Conservation (phyloP, 441 rosid species). For the Viola pubescens region DNA sequence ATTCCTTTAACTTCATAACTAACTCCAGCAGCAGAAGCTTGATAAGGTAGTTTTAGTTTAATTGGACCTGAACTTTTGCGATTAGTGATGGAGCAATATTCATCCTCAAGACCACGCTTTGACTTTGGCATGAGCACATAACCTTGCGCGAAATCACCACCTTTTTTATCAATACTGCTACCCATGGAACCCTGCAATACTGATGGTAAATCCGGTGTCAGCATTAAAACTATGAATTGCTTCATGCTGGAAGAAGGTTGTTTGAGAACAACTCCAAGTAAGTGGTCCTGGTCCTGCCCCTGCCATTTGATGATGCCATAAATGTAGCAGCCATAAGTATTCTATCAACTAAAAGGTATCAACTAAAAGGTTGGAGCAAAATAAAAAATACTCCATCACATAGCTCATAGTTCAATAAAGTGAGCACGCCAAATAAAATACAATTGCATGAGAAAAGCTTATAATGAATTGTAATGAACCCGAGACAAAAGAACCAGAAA, state of each 20-base stretch:
- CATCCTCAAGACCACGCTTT: conserved; percentile 60
- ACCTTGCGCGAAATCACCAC: conserved; percentile 46
- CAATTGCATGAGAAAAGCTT: too few relatives aligned
- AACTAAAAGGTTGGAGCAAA: too few relatives aligned
- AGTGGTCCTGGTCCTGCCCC: conserved; percentile 69
- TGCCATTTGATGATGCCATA: conserved; percentile 19
- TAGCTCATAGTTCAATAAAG: too few relatives aligned
- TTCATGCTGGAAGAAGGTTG: conserved; percentile 38
- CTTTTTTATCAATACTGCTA: conserved; percentile 40
- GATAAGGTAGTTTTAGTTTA: conserved; percentile 62
- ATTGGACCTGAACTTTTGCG: conserved; percentile 65
- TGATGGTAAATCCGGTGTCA: conserved; percentile 62
- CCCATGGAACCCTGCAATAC: conserved; percentile 35
- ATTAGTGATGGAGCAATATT: conserved; percentile 34
- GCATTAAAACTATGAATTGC: conserved; percentile 64
- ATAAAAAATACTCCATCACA: too few relatives aligned
- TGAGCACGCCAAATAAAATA: too few relatives aligned
- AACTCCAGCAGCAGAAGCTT: conserved; percentile 73
- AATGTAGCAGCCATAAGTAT: conserved; percentile 10
- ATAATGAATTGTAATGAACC: too few relatives aligned
- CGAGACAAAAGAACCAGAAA: too few relatives aligned
- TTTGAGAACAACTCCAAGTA: conserved; percentile 81
- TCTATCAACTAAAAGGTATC: too few relatives aligned
- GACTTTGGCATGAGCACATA: conserved; percentile 65
- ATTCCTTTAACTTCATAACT: conserved; percentile 73